Conservation (phyloP, 495 filamentous ascomycete species). For the Trichoderma asperelloides region DNA sequence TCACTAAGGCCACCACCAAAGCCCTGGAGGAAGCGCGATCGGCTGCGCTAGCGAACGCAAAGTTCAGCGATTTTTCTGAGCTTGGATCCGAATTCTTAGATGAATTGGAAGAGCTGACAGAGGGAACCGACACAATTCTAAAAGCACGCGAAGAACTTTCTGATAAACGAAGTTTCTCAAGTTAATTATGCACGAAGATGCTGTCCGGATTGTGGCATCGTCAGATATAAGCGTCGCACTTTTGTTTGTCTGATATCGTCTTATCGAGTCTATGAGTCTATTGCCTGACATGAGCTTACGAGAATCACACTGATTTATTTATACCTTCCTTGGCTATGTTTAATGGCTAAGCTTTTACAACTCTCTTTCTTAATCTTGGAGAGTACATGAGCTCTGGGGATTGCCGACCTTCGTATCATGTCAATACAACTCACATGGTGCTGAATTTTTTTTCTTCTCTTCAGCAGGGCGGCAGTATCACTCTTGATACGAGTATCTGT, state of each 20-base stretch:
- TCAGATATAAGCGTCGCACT: neutral
- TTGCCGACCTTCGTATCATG: neutral
- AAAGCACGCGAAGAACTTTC: neutral
- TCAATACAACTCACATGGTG: neutral
- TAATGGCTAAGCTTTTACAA: neutral
- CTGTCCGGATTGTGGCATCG: neutral
- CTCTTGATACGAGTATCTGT: neutral
- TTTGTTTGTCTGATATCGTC: neutral
- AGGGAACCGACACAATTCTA: neutral
- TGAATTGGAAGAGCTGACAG: neutral
- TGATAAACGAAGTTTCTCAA: conserved; percentile 7
- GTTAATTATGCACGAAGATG: neutral
- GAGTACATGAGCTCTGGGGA: neutral
- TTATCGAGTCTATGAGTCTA: neutral
- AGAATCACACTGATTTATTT: neutral
- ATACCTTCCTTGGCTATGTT: neutral
- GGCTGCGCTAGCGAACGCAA: conserved; percentile 1
- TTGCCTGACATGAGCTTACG: neutral
- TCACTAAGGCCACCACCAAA: neutral
- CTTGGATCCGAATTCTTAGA: neutral
- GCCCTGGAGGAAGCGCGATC: neutral
- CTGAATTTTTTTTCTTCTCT: neutral
- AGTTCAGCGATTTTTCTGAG: neutral
- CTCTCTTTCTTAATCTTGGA: neutral
- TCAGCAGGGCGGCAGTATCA: neutral